Evolutionary conservation across 2,329 filamentous ascomycete genomes (phyloP).

Genomic region (Mycosphaerella sp.): DNA sequence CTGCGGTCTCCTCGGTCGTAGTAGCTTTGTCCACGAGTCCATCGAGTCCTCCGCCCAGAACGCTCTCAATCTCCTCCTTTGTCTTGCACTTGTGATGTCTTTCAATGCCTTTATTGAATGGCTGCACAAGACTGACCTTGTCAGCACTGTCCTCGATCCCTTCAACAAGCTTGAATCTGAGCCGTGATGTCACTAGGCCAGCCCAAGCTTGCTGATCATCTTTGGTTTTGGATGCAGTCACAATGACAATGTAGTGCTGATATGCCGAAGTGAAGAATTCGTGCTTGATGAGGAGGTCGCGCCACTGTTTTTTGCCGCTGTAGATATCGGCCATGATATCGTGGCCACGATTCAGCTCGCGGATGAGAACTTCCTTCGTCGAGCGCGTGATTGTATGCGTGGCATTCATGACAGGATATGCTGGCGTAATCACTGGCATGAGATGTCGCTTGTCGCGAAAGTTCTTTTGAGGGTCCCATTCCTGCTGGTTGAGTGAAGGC

Average conservation of each 20-base stretch:
- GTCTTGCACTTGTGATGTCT: constrained; percentile 65
- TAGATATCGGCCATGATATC: constrained; percentile 76
- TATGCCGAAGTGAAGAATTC: constrained; percentile 89
- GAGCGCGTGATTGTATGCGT: constrained; percentile 91
- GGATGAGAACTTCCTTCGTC: constrained; percentile 74
- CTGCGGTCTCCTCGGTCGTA: constrained; percentile 47
- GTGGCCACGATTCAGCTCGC: constrained; percentile 72
- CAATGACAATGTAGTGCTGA: constrained; percentile 91
- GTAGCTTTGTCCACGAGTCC: constrained; percentile 56
- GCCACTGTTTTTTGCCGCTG: constrained; percentile 70
- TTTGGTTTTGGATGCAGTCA: constrained; percentile 73
- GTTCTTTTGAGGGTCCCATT: constrained; percentile 93
- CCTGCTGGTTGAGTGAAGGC: constrained; percentile 66
- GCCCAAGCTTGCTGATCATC: constrained; percentile 84
- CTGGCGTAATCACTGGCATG: constrained; percentile 97
- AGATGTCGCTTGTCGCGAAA: constrained; percentile 75
- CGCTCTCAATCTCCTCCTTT: constrained; percentile 56
- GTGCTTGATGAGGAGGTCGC: constrained; percentile 81
- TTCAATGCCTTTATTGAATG: constrained; percentile 90
- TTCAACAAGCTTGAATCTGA: constrained; percentile 69
- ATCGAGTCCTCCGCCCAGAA: constrained; percentile 56
- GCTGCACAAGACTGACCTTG: constrained; percentile 71
- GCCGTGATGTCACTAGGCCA: constrained; percentile 87
- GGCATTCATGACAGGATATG: constrained; percentile 95
- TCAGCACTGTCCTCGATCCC: constrained; percentile 72